These are phyloP conservation scores for Symbiodinium natans DNA, from an alignment of 73 alveolate species.

Conservation along the genomic window DNA sequence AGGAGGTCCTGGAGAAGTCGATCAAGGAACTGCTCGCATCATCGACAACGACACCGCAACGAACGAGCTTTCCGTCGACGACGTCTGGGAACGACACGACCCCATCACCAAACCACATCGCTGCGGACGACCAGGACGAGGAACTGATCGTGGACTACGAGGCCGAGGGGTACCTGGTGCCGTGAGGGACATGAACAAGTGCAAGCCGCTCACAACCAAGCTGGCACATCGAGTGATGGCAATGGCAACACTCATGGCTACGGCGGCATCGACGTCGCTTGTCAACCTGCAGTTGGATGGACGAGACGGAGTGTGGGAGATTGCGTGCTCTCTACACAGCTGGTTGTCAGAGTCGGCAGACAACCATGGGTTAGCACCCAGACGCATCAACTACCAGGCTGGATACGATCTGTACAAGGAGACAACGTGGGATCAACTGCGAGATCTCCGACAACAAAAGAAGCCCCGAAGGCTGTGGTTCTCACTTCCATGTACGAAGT, in stretches of 20 bases:
- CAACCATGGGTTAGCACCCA: neutral
- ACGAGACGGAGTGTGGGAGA: neutral
- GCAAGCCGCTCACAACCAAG: neutral
- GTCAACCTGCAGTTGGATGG: neutral
- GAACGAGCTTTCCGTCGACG: too few relatives aligned
- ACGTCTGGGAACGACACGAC: too few relatives aligned
- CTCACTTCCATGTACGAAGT: slow-evolving; percentile 3
- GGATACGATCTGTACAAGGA: slow-evolving; percentile 4
- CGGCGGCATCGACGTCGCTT: neutral
- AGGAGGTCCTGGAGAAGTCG: neutral
- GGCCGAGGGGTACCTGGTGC: neutral
- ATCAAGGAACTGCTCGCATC: neutral
- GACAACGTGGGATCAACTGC: neutral
- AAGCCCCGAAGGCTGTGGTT: slow-evolving; percentile 11
- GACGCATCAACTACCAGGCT: neutral
- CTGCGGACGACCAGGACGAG: neutral
- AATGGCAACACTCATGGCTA: neutral
- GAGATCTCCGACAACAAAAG: neutral
- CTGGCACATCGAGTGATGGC: neutral
- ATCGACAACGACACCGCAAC: neutral
- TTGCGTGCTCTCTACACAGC: neutral
- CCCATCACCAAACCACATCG: too few relatives aligned
- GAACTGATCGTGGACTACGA: neutral
- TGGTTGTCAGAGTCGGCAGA: neutral
- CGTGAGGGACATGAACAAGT: neutral